Percentiles rank a stretch among this genome's conserved stretches.
These are phyloP conservation scores for Emericellopsis terricola DNA, from an alignment of 495 filamentous ascomycete species.

Conservation along the genomic window DNA sequence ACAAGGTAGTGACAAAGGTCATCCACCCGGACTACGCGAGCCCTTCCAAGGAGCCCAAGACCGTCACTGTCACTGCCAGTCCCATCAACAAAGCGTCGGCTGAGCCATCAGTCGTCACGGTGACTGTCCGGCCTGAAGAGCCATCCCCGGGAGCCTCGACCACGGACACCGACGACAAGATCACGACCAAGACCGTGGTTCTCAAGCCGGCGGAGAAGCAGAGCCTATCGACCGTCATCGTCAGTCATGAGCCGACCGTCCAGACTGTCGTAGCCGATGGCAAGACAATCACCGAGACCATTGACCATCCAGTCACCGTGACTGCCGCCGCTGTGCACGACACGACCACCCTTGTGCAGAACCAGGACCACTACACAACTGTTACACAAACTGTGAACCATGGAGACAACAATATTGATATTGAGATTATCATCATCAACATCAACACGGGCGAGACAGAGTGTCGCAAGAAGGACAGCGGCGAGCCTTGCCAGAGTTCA, in stretches of 20 bases:
- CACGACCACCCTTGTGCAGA: background rate
- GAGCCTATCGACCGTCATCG: background rate
- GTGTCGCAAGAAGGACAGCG: background rate
- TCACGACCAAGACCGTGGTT: background rate
- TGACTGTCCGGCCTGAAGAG: background rate
- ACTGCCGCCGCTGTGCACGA: background rate
- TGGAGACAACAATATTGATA: background rate
- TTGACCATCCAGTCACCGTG: background rate
- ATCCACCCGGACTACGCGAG: too few species aligned
- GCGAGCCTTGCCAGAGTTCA: background rate
- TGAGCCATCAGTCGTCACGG: too few species aligned
- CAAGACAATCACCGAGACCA: too few species aligned
- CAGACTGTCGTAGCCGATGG: too few species aligned
- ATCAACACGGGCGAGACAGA: slow-evolving; percentile 1
- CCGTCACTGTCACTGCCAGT: background rate
- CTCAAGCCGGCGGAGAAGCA: background rate
- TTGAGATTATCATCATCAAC: slow-evolving; percentile 3
- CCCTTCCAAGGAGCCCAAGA: background rate
- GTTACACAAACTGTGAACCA: background rate
- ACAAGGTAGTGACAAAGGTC: background rate
- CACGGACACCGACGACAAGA: background rate
- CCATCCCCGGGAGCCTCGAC: background rate
- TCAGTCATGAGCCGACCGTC: too few species aligned
- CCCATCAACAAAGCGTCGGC: too few species aligned
- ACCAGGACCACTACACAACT: background rate